Conservation (phyloP, 1,139 yeast species). For the Candida frijolesensis region DNA sequence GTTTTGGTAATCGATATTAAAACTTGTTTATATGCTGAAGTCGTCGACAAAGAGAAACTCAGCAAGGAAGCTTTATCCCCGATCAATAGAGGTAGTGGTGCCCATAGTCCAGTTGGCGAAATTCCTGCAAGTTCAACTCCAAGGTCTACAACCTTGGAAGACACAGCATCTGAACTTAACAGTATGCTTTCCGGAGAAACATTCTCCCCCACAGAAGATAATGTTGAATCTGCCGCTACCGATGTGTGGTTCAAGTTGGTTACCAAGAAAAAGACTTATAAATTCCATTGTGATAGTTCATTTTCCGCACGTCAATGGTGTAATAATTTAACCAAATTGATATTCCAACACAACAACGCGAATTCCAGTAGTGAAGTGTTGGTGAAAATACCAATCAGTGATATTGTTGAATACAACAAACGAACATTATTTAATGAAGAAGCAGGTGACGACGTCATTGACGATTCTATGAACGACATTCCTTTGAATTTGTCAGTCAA, state of each 20-base stretch:
- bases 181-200: conserved; percentile 28
- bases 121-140: conserved; percentile 18
- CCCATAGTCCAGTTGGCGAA: conserved; percentile 6
- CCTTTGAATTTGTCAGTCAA: conserved; percentile 28
- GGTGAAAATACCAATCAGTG: conserved; percentile 72
- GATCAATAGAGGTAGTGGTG: conserved; percentile 10
- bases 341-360: conserved; percentile 63
- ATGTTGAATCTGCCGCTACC: conserved; percentile 27
- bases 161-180: conserved; percentile 18
- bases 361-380: conserved; percentile 75
- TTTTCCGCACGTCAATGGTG: conserved; percentile 82
- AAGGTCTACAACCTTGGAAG: conserved; percentile 16
- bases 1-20: conserved; percentile 70
- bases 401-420: conserved; percentile 62
- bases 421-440: conserved; percentile 21
- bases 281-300: conserved; percentile 72
- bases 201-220: conserved; percentile 26
- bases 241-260: conserved; percentile 57
- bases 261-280: conserved; percentile 60
- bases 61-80: conserved; percentile 16
- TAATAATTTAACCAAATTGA: conserved; percentile 69
- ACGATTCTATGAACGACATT: conserved; percentile 15
- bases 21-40: conserved; percentile 62
- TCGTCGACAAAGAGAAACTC: conserved; percentile 34
- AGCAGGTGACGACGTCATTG: conserved; percentile 16